phyloP scores from a whole-genome alignment of 257 asterid species.

The Solanum neorickii region DNA sequence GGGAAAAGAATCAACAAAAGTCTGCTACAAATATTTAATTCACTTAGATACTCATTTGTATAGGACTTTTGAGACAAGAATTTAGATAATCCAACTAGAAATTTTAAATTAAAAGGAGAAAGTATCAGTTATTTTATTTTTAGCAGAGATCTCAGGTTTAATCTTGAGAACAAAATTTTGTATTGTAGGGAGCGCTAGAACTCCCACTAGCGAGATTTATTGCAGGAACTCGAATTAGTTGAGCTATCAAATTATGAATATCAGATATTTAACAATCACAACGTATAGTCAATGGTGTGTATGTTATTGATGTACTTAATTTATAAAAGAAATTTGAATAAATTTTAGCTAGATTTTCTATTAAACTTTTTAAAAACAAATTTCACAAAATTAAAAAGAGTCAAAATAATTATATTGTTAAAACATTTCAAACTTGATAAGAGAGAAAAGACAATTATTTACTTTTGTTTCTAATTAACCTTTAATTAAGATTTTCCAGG shows the following conservation, averaged over 20 bases:
- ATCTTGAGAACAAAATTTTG: not conserved
- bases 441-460: not conserved
- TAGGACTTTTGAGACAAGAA: constrained; percentile 8
- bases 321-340: not conserved
- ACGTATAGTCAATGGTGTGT: not conserved
- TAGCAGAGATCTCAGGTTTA: not conserved
- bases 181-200: not conserved
- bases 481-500: not conserved
- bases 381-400: not conserved
- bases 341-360: not conserved
- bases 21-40: constrained; percentile 19
- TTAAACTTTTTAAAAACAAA: not conserved
- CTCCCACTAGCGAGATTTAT: not conserved
- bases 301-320: not conserved
- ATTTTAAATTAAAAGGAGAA: too few relatives aligned
- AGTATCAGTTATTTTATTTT: not conserved
- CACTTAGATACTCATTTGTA: constrained; percentile 32
- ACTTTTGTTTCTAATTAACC: not conserved
- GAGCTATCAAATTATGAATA: not conserved
- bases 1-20: constrained; percentile 15
- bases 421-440: not conserved
- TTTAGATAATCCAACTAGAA: constrained; percentile 5
- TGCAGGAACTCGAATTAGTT: not conserved
- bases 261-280: not conserved
- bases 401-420: not conserved